Evolutionary conservation across 805 yeast genomes (phyloP).

Genomic region (Hanseniaspora guilliermondii): DNA sequence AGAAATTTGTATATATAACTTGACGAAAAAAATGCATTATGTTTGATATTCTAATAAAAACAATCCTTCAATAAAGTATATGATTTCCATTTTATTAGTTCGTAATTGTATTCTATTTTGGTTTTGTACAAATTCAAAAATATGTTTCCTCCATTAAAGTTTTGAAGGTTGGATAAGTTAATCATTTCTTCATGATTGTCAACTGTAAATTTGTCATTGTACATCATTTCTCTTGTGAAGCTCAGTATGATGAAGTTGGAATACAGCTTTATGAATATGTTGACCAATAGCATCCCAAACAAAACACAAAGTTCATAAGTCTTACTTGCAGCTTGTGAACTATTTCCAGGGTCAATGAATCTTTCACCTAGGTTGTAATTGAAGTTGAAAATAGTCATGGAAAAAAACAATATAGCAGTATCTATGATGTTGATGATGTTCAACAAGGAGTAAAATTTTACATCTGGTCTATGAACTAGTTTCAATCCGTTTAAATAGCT

Average conservation of each 20-base stretch:
- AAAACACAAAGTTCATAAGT: constrained; percentile 3
- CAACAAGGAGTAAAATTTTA: constrained; percentile 50
- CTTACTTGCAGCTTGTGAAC: constrained; percentile 11
- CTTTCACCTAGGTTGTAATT: not conserved
- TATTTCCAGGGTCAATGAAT: constrained; percentile 9
- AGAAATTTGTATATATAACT: not conserved
- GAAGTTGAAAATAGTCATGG: constrained; percentile 9
- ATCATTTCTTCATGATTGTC: constrained; percentile 12
- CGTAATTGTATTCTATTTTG: constrained; percentile 8
- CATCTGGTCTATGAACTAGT: constrained; percentile 40
- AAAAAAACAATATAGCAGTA: constrained; percentile 27
- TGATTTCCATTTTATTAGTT: constrained; percentile 3
- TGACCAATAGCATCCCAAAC: constrained; percentile 2
- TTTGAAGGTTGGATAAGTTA: constrained; percentile 4
- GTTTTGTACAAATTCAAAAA: constrained; percentile 1
- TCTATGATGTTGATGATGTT: constrained; percentile 54
- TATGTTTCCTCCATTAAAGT: constrained; percentile 3
- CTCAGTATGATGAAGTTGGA: constrained; percentile 5
- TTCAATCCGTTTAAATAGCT: constrained; percentile 50
- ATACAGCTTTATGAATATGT: constrained; percentile 7
- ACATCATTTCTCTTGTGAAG: constrained; percentile 7
- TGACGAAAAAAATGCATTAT: not conserved
- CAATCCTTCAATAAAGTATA: constrained; percentile 1
- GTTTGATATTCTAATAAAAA: not conserved
- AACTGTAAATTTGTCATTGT: constrained; percentile 1